Conservation (phyloP, 164 flowering plant genomes). For the Vitis rotundifolia region DNA sequence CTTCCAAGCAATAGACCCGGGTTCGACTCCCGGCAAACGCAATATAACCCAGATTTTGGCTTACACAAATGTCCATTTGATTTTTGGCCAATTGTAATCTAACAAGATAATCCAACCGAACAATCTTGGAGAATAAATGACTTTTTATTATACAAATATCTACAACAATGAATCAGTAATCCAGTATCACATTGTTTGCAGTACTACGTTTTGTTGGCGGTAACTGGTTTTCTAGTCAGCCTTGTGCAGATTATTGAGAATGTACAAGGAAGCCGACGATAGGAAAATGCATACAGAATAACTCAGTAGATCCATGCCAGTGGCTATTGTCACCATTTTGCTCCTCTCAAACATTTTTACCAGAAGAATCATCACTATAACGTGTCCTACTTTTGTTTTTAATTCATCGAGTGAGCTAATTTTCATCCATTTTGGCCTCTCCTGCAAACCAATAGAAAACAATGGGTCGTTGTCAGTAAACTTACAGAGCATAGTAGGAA, state of each 20-base stretch:
- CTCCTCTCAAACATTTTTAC: conserved; percentile 99
- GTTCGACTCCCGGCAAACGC: conserved; percentile 91
- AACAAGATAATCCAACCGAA: no score
- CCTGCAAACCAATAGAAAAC: conserved; percentile 38
- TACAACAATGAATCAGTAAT: no score
- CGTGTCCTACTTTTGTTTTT: conserved; percentile 97
- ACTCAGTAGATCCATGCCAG: conserved; percentile 81
- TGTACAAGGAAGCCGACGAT: conserved; percentile 96
- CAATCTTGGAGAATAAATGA: no score
- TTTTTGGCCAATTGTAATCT: no score
- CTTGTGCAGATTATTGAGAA: conserved; percentile 84
- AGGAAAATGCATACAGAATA: conserved; percentile 88
- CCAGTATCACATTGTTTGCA: no score
- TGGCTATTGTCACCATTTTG: conserved; percentile 85
- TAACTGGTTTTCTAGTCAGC: conserved; percentile 20
- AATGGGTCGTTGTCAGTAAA: not conserved
- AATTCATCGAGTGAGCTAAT: conserved; percentile 89
- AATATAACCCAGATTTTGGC: not conserved
- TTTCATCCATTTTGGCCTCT: conserved; percentile 97
- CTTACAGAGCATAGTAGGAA: no score
- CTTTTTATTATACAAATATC: no score
- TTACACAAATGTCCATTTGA: no score
- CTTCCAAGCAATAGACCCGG: conserved; percentile 95
- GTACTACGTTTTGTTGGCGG: no score
- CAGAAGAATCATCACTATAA: conserved; percentile 94